Evolutionary conservation across 495 filamentous ascomycete species (phyloP), one percentile per base, ranked within the genome.

Genomic region (Penicillium simplicissimum): DNA sequence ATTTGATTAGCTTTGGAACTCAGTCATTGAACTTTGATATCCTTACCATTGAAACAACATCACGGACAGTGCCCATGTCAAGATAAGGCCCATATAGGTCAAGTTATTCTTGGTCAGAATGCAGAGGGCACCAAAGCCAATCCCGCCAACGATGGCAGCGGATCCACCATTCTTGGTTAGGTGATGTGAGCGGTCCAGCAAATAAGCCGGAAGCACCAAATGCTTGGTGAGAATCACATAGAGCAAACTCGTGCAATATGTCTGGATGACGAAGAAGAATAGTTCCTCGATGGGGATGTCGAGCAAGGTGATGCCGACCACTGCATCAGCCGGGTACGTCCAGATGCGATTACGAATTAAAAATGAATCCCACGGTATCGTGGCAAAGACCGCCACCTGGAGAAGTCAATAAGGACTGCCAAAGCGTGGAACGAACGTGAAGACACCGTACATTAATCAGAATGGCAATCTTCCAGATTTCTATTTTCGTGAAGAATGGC

Each of bases 251-350:
- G 88, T 90, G 67, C 81, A 87, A 67, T 89, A 91, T 8, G 88
- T 90, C 69, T 91, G 88, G 35, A 91, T 82, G n/a, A 89, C 69
- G 71, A 90, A 90, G 78, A 90, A 91, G 72, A 90, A 90, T 23
- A 90, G 61, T 64, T 90, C 88, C 67, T 91, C 88, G 3, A 80
- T 62, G 0, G 88, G 88, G 52, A 91, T 85, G 7, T 68, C 68
- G 65, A 84, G 83, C 19, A 89, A 68, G 1, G 74, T 83, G 15
- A 74, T 78, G 1, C 88, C 88, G 38, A 86, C 49, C 19, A 90
- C 78, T 8, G 79, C 87, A 45, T 81, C 71, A 10, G 77, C 67
- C 9, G 88, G 87, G 66, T 89, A 90, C n/a, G 82, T 86, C 88
- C 88, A 90, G 66, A 90, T 80, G 54, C 76, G 74, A 52, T 70